Evolutionary conservation across 2,329 filamentous ascomycete species (phyloP).

Genomic region (Aureobasidium subglaciale): DNA sequence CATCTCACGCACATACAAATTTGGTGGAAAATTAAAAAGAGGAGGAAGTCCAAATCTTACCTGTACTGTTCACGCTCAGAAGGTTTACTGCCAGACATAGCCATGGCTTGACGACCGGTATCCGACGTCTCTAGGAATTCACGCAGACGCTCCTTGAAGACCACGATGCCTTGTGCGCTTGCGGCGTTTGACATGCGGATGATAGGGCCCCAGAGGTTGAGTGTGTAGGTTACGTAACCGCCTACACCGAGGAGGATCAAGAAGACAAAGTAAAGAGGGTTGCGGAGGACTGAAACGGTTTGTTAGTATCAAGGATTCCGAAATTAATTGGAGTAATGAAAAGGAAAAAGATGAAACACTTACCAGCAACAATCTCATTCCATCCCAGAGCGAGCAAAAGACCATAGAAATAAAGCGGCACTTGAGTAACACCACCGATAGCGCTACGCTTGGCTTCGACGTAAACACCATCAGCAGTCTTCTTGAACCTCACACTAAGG

Average conservation of each 20-base stretch:
- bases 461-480: constrained; percentile 94
- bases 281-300: constrained; percentile 65
- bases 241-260: constrained; percentile 68
- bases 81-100: constrained; percentile 48
- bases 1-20: not conserved
- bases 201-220: constrained; percentile 95
- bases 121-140: constrained; percentile 88
- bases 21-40: not conserved
- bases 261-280: constrained; percentile 87
- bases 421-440: constrained; percentile 88
- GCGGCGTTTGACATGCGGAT: constrained; percentile 91
- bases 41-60: not conserved
- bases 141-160: constrained; percentile 83
- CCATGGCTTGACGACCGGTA: constrained; percentile 73
- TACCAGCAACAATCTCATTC: constrained; percentile 95
- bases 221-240: constrained; percentile 82
- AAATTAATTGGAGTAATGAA: not conserved
- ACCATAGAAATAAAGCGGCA: constrained; percentile 91
- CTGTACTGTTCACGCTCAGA: constrained; percentile 5
- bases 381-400: constrained; percentile 86
- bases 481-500: constrained; percentile 91
- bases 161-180: constrained; percentile 74
- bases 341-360: constrained; percentile 19
- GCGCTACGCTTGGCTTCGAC: constrained; percentile 96
- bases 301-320: not conserved